Evolutionary conservation across 139 green algal species (phyloP).

Genomic region (Chlorella sp.): DNA sequence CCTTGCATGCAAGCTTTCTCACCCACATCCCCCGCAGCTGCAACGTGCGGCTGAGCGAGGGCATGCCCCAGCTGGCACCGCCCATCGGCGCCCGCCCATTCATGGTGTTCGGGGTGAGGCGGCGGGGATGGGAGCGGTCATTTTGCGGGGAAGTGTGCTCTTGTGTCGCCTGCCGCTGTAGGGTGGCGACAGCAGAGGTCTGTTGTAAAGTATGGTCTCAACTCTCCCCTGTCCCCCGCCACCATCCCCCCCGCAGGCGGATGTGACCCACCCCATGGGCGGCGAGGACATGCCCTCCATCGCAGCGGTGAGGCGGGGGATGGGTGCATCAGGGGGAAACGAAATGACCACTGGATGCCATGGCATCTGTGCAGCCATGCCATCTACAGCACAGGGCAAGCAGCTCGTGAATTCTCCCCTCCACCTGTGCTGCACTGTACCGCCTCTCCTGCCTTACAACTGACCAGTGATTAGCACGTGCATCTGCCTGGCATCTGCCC

Average conservation of each 20-base stretch:
- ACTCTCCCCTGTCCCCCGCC: not conserved
- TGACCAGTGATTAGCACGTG: no score
- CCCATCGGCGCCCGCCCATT: conserved; percentile 56
- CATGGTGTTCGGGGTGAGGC: conserved; percentile 64
- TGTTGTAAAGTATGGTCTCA: not conserved
- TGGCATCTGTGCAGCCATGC: no score
- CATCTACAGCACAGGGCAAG: no score
- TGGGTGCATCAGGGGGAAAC: no score
- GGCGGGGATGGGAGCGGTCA: not conserved
- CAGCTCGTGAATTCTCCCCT: no score
- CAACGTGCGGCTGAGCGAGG: conserved; percentile 52
- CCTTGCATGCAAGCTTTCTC: no score
- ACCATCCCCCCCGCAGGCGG: conserved; percentile 31
- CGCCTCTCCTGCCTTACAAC: no score
- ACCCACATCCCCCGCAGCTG: not conserved
- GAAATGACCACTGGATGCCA: no score
- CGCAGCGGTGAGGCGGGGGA: conserved; percentile 41
- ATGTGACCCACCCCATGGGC: conserved; percentile 66
- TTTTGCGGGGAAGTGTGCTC: not conserved
- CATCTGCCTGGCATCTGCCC: no score
- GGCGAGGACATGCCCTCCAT: conserved; percentile 53
- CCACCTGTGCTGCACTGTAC: no score
- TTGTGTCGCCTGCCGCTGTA: not conserved
- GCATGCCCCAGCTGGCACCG: conserved; percentile 33
- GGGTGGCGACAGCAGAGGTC: not conserved